phyloP scores from a whole-genome alignment of 202 grass and related monocot species.

The Zoysia matrella region DNA sequence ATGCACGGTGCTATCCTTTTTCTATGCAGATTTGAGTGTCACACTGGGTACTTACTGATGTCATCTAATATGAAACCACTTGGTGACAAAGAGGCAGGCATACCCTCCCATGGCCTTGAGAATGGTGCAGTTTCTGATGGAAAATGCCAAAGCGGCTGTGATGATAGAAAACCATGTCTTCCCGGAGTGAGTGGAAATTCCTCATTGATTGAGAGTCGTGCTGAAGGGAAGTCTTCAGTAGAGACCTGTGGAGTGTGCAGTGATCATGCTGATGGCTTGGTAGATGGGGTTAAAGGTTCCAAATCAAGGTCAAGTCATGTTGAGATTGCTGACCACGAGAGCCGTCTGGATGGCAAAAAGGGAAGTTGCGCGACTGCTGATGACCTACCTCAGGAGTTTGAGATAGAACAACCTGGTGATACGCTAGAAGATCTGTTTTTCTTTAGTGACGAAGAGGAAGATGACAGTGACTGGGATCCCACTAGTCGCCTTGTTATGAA shows the following conservation, averaged over 20 bases:
- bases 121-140: slow-evolving; percentile 43
- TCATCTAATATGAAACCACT: slow-evolving; percentile 42
- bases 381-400: slow-evolving; percentile 47
- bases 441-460: slow-evolving; percentile 78
- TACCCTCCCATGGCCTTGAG: slow-evolving; percentile 24
- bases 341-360: slow-evolving; percentile 37
- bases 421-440: slow-evolving; percentile 76
- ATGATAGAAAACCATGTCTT: slow-evolving; percentile 36
- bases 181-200: slow-evolving; percentile 40
- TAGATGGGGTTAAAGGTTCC: slow-evolving; percentile 30
- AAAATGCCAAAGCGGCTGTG: slow-evolving; percentile 35
- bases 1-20: background rate
- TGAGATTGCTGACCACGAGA: slow-evolving; percentile 40
- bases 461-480: slow-evolving; percentile 90
- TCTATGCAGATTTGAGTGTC: slow-evolving; percentile 17
- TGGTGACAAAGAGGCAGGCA: slow-evolving; percentile 23
- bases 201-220: background rate
- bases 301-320: slow-evolving; percentile 34
- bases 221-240: slow-evolving; percentile 40
- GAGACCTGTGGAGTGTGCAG: slow-evolving; percentile 36
- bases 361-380: slow-evolving; percentile 41
- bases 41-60: slow-evolving; percentile 3
- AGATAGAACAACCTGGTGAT: slow-evolving; percentile 48
- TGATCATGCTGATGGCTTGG: slow-evolving; percentile 27
- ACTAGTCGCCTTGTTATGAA: slow-evolving; percentile 48